Base-by-base conservation (phyloP, 1,139 yeast genomes). In the Scheffersomyces parashehatae region DNA sequence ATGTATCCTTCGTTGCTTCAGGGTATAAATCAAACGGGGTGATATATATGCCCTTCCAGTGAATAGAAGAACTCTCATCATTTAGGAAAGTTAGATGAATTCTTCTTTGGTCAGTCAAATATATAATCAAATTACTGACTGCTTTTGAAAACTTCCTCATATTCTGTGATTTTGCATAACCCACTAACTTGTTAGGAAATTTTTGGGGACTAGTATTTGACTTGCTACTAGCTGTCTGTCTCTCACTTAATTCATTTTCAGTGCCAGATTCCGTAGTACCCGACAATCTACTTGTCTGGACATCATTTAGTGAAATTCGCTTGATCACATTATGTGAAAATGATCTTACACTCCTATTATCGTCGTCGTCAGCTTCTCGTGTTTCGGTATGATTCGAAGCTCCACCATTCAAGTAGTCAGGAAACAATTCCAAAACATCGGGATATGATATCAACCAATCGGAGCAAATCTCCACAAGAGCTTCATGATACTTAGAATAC, bases 51-150 rank as follows among this genome's bases (percentile, higher is more conserved):
- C 75, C 75, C 42, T 75, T 76, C 82, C 82, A 79, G 24, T 57
- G 57, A 35, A 75, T 65, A 2, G 59, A 57, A 0, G 69, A 63
- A 2, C 60, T 59, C 3, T 61, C 57, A 39, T 70, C 73, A 35
- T 58, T 59, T 26, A 69, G 47, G 36, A 79, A 70, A 36, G 67
- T 67, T 8, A 67, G 58, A 41, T 76, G 66, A 28, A 79, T 75
- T 41, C 85, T 58, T 56, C 83, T 65, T 45, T 79, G 78, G 45
- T 79, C 83, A 0, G 83, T 78, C 24, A 79, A 58, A 49, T 69
- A 88, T 1, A 84, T 75, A 4, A 84, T 73, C 31, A 82, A 67
- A 32, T 79, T 73, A 40, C 72, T 72, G 0, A 83, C 74, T 0
- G 88, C 77, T 47, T 60, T 68, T 24, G 56, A 56, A 47, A 75